Percentiles rank a stretch among this genome's conserved stretches.
These are phyloP conservation scores for Candida sakaeoensis DNA, from an alignment of 805 yeast genomes.

Conservation along the genomic window DNA sequence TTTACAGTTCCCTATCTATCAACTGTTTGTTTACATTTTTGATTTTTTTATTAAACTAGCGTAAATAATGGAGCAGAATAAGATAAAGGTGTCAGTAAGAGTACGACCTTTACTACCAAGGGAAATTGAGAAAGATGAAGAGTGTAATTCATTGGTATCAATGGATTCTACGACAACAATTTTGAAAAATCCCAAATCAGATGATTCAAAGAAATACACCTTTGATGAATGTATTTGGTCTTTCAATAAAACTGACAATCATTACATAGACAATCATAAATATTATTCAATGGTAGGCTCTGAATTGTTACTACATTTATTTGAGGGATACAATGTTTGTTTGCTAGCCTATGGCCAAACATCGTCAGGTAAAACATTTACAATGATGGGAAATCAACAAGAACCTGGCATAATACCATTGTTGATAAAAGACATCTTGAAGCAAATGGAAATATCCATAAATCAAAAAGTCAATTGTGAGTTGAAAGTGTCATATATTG, in stretches of 20 bases:
- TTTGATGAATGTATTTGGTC: slow-evolving; percentile 22
- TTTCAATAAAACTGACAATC: slow-evolving; percentile 5
- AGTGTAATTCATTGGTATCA: slow-evolving; percentile 21
- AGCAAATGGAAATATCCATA: slow-evolving; percentile 34
- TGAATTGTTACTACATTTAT: slow-evolving; percentile 50
- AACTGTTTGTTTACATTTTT: slow-evolving; percentile 2
- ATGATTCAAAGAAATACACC: slow-evolving; percentile 12
- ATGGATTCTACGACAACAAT: slow-evolving; percentile 23
- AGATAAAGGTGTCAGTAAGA: slow-evolving; percentile 49
- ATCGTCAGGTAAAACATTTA: slow-evolving; percentile 39
- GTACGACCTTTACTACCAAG: slow-evolving; percentile 44
- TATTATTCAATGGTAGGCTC: slow-evolving; percentile 56
- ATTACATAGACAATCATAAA: slow-evolving; percentile 45
- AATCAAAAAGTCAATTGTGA: slow-evolving; percentile 36
- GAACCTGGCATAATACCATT: slow-evolving; percentile 37
- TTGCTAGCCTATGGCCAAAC: slow-evolving; percentile 43
- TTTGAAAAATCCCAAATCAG: slow-evolving; percentile 19
- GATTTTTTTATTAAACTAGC: not conserved
- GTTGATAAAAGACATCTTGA: slow-evolving; percentile 52
- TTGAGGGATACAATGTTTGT: slow-evolving; percentile 41
- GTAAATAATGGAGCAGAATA: slow-evolving; percentile 14
- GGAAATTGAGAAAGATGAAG: slow-evolving; percentile 19
- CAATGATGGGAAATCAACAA: slow-evolving; percentile 39
- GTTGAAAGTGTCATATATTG: slow-evolving; percentile 57
- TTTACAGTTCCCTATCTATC: not conserved